Evolutionary conservation across 768 basidiomycete genomes (phyloP).

Genomic region (Lactifluus volemus): DNA sequence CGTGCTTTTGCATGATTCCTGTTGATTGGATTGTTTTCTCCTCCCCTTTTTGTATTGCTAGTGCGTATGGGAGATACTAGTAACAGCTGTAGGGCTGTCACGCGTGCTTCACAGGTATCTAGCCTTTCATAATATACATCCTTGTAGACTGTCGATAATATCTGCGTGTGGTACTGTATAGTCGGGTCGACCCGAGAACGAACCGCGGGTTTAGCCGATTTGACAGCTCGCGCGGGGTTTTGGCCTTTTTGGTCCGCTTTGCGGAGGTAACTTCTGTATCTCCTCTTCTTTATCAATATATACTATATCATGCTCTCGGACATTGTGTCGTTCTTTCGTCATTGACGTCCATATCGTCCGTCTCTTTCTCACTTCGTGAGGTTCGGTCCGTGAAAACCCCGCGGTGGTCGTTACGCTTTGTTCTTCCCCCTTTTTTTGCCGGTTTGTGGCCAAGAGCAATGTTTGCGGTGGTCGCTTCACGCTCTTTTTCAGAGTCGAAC

Average conservation of each 20-base stretch:
- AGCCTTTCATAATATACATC: not conserved
- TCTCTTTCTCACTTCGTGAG: conserved; percentile 49
- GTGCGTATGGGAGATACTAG: not conserved
- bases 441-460: conserved; percentile 57
- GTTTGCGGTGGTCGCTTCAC: conserved; percentile 58
- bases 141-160: not conserved
- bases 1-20: conserved; percentile 7
- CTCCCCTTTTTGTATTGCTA: not conserved
- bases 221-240: too few relatives aligned
- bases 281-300: too few relatives aligned
- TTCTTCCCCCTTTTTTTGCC: conserved; percentile 84
- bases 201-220: too few relatives aligned
- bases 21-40: not conserved
- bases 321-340: conserved; percentile 23
- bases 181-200: too few relatives aligned
- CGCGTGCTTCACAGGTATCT: not conserved
- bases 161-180: too few relatives aligned
- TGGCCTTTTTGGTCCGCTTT: too few relatives aligned
- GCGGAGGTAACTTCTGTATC: too few relatives aligned
- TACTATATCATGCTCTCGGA: conserved; percentile 27
- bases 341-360: conserved; percentile 27
- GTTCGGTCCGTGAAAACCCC: conserved; percentile 56
- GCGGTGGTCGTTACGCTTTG: conserved; percentile 66
- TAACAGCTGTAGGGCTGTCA: not conserved
- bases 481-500: conserved; percentile 61